phyloP scores from a whole-genome alignment of 768 basidiomycete genomes.

The Lactifluus subvellereus region DNA sequence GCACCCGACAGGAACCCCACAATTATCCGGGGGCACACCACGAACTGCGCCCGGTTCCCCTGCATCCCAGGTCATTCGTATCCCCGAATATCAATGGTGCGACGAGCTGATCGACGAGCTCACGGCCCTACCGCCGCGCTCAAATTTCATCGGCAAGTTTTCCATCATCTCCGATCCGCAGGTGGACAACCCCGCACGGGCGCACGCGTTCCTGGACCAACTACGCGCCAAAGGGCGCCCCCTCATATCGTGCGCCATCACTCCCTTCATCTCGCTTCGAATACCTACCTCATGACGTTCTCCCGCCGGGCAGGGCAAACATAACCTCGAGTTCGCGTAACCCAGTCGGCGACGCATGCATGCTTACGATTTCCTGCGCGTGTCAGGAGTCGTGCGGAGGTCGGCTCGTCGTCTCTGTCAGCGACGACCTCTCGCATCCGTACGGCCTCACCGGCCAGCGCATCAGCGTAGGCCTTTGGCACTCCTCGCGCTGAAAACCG shows the following conservation, averaged over 20 bases:
- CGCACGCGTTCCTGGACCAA: background rate
- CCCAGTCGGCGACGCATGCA: background rate
- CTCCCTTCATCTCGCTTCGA: no score
- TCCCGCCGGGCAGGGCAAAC: background rate
- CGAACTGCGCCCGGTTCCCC: background rate
- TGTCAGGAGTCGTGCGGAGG: constrained; percentile 1
- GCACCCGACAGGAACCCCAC: background rate
- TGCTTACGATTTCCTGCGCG: background rate
- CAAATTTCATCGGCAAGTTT: constrained; percentile 10
- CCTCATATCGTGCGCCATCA: background rate
- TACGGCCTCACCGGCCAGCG: constrained; percentile 9
- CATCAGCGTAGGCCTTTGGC: background rate
- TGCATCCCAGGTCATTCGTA: background rate
- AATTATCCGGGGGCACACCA: background rate
- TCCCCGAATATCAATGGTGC: constrained; percentile 8
- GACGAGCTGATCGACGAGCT: constrained; percentile 1
- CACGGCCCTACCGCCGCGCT: background rate
- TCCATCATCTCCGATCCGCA: constrained; percentile 4
- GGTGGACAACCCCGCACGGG: constrained; percentile 5
- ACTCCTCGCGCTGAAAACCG: background rate
- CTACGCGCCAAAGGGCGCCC: background rate
- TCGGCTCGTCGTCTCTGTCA: constrained; percentile 3
- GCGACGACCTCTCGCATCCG: constrained; percentile 3
- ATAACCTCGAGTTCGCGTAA: background rate
- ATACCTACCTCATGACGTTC: background rate